Evolutionary conservation across 2,329 filamentous ascomycete species (phyloP), one percentile per base, ranked within the genome.

Genomic region (Xylariomycetidae sp.): DNA sequence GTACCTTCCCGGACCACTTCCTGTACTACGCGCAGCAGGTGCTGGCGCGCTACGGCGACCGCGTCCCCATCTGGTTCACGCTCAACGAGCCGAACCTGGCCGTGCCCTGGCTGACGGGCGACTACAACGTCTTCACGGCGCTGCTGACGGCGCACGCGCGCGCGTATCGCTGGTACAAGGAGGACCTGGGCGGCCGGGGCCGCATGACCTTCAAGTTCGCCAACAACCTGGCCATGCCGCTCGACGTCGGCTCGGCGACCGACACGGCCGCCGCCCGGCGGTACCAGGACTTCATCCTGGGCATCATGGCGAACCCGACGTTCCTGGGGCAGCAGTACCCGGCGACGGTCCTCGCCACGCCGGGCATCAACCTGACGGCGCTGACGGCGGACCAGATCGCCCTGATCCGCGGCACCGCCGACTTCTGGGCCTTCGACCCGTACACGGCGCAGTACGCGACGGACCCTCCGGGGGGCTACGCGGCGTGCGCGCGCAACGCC

Each of bases 351-450:
- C 67, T 69, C 30, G 57, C 61, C 13, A 70, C 69, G 0, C 56
- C 69, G 3, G 52, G 59, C 0, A 62, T 65, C 12, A 62, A 69
- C n/a, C 58, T 68, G 3, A 63, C 65, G 20, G 17, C 34, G 0
- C 53, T 80, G 18, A 73, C 59, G 1, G 42, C 61, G 0, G 55
- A 59, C 3, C 63, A 82, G 25, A 57, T 80, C n/a, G 48, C 44
- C 2, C 64, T 67, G 30, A 66, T 76, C 18, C 60, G 63, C 14
- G 63, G 66, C 6, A 75, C 70, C 0, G 63, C 67, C 3, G 76
- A 80, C 50, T 70, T 77, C 35, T 63, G 75, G 25, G 72, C 66
- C 6, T 66, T 80, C 23, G 74, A 80, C 41, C 69, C 73, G 0
- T 80, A 80, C 55, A 77, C 72, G 0, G 68, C 72, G 0, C 71